A percentile compares a stretch with the other conserved stretches of the same genome.
These are phyloP conservation scores for Globisporangium cederbergense DNA, from an alignment of 352 stramenopile species.

Conservation along the genomic window DNA sequence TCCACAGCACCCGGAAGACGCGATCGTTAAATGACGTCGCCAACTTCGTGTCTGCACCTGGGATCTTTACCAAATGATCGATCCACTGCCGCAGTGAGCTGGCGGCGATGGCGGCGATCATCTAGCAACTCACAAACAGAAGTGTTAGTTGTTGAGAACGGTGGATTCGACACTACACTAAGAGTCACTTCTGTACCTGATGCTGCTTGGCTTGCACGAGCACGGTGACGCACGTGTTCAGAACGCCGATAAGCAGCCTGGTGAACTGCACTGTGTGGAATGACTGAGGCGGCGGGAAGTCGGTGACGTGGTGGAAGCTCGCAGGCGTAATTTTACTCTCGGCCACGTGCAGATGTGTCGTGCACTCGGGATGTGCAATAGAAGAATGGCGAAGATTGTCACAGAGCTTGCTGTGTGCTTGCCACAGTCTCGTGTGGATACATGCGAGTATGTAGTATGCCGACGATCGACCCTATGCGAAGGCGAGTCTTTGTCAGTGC, in stretches of 20 bases:
- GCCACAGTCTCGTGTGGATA: constrained; percentile 55
- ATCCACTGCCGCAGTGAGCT: constrained; percentile 47
- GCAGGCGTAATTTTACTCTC: constrained; percentile 17
- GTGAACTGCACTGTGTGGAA: constrained; percentile 45
- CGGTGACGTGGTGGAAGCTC: constrained; percentile 20
- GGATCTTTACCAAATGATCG: constrained; percentile 33
- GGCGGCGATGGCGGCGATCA: constrained; percentile 21
- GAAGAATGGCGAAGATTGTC: constrained; percentile 13
- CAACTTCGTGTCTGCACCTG: constrained; percentile 48
- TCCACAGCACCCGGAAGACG: constrained; percentile 71
- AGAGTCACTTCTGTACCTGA: constrained; percentile 20
- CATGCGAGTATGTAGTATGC: constrained; percentile 40
- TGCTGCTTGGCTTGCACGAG: constrained; percentile 28
- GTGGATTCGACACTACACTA: background rate
- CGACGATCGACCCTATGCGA: constrained; percentile 13
- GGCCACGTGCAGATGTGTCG: background rate
- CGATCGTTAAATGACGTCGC: constrained; percentile 59
- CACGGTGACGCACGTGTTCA: constrained; percentile 37
- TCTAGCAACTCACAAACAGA: constrained; percentile 14
- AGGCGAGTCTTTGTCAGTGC: background rate
- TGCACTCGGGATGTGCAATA: background rate
- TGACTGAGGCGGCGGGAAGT: constrained; percentile 38
- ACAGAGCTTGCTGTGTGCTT: constrained; percentile 26
- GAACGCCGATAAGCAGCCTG: constrained; percentile 42
- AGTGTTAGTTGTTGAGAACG: background rate